Conservation (phyloP, 495 filamentous ascomycete species). For the Xylaria intraflava region DNA sequence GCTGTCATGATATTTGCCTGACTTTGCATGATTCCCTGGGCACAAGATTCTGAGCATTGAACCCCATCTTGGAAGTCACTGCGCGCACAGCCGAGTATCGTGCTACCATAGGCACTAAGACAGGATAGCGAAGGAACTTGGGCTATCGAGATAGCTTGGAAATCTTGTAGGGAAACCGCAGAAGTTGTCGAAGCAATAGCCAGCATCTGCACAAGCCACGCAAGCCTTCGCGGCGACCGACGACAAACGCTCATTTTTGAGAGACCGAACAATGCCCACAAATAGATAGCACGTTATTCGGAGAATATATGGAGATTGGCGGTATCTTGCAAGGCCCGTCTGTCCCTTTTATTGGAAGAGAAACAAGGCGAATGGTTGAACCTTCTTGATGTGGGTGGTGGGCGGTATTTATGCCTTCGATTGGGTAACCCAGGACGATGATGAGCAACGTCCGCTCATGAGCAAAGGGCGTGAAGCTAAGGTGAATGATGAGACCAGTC, state of each 20-base stretch:
- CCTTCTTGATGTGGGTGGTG: too few relatives aligned
- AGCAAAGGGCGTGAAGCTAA: not conserved
- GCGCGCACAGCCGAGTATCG: constrained; percentile 27
- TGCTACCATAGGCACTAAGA: constrained; percentile 32
- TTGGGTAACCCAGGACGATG: not conserved
- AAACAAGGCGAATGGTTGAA: too few relatives aligned
- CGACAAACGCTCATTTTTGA: constrained; percentile 17
- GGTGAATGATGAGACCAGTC: not conserved
- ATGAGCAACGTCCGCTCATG: not conserved
- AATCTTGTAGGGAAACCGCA: constrained; percentile 33
- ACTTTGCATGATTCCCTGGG: constrained; percentile 21
- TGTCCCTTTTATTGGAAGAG: too few relatives aligned
- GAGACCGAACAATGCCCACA: not conserved
- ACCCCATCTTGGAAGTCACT: constrained; percentile 29
- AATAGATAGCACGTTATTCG: not conserved
- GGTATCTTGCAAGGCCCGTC: too few relatives aligned
- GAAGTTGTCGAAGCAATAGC: constrained; percentile 30
- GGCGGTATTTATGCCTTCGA: not conserved
- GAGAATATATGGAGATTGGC: not conserved
- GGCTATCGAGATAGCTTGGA: constrained; percentile 32
- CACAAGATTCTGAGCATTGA: constrained; percentile 33
- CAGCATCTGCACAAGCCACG: constrained; percentile 19
- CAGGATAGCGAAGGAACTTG: constrained; percentile 28
- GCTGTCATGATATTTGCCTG: constrained; percentile 21
- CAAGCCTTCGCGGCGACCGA: constrained; percentile 18